These are phyloP conservation scores for Panicum miliaceum DNA, from an alignment of 176 grass and related monocot species.

Conservation along the genomic window DNA sequence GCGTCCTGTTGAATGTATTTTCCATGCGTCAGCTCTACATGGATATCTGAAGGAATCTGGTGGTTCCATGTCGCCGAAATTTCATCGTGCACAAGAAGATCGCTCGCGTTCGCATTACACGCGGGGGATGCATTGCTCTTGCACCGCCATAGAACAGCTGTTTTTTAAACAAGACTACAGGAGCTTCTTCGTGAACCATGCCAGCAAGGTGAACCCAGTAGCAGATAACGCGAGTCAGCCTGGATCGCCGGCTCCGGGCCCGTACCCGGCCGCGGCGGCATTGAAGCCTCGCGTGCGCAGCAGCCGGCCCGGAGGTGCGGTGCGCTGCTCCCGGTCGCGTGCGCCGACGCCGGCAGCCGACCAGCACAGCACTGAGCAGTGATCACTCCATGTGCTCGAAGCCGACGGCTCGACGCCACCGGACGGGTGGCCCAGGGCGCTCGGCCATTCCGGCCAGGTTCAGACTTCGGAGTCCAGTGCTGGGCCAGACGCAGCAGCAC, in stretches of 20 bases:
- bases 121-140: no score
- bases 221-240: no score
- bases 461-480: neutral
- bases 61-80: no score
- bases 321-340: conserved; percentile 3
- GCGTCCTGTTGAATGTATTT: no score
- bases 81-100: no score
- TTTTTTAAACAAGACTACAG: no score
- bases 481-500: neutral
- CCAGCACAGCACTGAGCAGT: neutral
- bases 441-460: neutral
- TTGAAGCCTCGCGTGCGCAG: neutral
- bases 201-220: no score
- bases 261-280: neutral
- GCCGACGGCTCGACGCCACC: neutral
- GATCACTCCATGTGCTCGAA: conserved; percentile 16
- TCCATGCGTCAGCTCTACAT: neutral
- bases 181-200: no score
- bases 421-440: neutral
- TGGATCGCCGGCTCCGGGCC: no score
- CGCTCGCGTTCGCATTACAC: no score
- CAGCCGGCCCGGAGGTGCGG: neutral
- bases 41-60: no score
- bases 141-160: no score
- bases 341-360: neutral